Evolutionary conservation across 2,329 filamentous ascomycete species (phyloP).

Genomic region (Endocalyx cinctus): DNA sequence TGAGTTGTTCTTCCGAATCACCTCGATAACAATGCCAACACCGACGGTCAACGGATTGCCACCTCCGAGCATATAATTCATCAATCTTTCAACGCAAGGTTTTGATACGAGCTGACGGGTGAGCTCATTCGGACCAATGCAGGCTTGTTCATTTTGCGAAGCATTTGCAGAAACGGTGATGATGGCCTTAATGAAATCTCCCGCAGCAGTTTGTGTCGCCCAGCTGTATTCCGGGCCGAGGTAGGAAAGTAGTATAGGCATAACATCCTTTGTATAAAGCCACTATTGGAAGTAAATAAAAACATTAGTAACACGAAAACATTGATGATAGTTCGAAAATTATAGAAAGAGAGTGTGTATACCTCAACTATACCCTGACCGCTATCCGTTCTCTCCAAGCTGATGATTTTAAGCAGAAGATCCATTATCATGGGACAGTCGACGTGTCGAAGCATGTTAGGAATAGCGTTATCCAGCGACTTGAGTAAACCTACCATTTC

Average conservation of each 20-base stretch:
- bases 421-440: conserved; percentile 99
- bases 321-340: background rate
- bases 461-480: conserved; percentile 73
- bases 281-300: conserved; percentile 53
- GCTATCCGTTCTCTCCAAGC: conserved; percentile 84
- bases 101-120: conserved; percentile 91
- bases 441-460: conserved; percentile 85
- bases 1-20: conserved; percentile 98
- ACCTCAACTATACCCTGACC: conserved; percentile 93
- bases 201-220: conserved; percentile 91
- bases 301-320: background rate
- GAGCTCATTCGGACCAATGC: conserved; percentile 94
- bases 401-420: conserved; percentile 91
- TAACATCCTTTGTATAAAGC: conserved; percentile 84
- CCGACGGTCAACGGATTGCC: conserved; percentile 94
- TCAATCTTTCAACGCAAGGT: conserved; percentile 76
- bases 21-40: conserved; percentile 95
- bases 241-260: conserved; percentile 81
- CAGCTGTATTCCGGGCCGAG: conserved; percentile 79
- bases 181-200: conserved; percentile 96
- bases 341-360: too few relatives aligned
- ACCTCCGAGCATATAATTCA: conserved; percentile 85
- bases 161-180: conserved; percentile 98
- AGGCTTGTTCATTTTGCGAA: conserved; percentile 97
- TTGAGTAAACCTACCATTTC: conserved; percentile 93